A percentile compares a stretch with the other conserved stretches of the same genome.
These are phyloP conservation scores for Symmetrospora coprosmae DNA, from an alignment of 768 basidiomycete species.

Conservation along the genomic window DNA sequence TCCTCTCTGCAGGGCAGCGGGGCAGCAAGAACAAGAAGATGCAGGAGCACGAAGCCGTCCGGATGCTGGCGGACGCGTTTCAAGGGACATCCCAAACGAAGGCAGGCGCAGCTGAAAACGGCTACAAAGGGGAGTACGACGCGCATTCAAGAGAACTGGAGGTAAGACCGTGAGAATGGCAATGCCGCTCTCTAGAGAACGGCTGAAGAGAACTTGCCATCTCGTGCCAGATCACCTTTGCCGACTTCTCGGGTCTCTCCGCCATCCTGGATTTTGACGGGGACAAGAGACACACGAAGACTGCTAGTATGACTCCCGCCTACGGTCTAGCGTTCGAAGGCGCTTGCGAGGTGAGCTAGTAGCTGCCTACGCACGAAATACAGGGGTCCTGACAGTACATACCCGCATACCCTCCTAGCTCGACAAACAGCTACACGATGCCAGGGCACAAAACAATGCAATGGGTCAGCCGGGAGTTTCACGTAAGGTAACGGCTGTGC, in stretches of 20 bases:
- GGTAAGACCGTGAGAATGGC: neutral
- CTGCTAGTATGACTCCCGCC: neutral
- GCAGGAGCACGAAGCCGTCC: no score
- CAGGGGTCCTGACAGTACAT: no score
- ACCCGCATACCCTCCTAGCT: neutral
- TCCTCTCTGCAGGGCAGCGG: no score
- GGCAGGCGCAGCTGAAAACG: no score
- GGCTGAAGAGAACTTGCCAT: neutral
- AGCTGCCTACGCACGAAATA: neutral
- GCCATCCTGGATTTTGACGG: neutral
- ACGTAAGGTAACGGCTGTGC: neutral
- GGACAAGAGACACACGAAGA: neutral
- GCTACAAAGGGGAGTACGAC: neutral
- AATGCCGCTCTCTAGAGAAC: neutral
- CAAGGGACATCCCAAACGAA: no score
- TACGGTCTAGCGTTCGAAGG: conserved; percentile 9
- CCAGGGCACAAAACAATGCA: neutral
- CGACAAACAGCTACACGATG: neutral
- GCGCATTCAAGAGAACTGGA: neutral
- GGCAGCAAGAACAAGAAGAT: no score
- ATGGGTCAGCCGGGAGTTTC: neutral
- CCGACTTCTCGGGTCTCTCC: neutral
- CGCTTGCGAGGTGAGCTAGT: neutral
- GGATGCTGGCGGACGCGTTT: no score
- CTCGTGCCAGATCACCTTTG: neutral